Conservation (phyloP, 2,329 filamentous ascomycete genomes). For the Neurospora sp. region DNA sequence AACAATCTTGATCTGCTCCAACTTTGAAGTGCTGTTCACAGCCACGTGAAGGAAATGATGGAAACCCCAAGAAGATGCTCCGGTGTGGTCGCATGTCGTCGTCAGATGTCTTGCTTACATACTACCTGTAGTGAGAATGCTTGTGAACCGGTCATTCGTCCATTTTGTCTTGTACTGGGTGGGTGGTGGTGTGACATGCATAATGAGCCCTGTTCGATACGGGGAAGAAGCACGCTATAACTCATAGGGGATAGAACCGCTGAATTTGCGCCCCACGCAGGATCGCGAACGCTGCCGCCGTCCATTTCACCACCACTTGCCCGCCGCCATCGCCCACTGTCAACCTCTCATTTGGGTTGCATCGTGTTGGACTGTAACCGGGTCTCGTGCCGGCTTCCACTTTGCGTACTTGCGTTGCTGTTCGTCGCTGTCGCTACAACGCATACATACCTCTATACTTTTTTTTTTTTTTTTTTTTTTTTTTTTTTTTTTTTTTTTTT, state of each 20-base stretch:
- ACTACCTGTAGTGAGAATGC: not conserved
- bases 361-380: not conserved
- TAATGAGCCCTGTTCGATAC: not conserved
- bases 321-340: constrained; percentile 1
- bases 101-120: not conserved
- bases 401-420: no score
- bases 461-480: not conserved
- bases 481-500: no score
- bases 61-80: not conserved
- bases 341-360: constrained; percentile 7
- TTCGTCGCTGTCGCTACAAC: not conserved
- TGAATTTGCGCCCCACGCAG: not conserved
- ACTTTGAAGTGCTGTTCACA: not conserved
- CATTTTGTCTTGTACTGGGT: not conserved
- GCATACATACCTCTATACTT: not conserved
- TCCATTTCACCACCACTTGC: no score
- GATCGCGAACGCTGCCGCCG: not conserved
- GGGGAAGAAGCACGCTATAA: not conserved
- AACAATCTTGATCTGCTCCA: not conserved
- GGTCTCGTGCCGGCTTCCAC: not conserved
- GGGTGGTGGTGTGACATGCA: not conserved
- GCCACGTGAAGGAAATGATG: not conserved
- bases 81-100: not conserved
- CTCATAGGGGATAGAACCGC: no score
- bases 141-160: not conserved